phyloP scores from a whole-genome alignment of 1,284 basidiomycete genomes.

The Cryptococcus sp. region DNA sequence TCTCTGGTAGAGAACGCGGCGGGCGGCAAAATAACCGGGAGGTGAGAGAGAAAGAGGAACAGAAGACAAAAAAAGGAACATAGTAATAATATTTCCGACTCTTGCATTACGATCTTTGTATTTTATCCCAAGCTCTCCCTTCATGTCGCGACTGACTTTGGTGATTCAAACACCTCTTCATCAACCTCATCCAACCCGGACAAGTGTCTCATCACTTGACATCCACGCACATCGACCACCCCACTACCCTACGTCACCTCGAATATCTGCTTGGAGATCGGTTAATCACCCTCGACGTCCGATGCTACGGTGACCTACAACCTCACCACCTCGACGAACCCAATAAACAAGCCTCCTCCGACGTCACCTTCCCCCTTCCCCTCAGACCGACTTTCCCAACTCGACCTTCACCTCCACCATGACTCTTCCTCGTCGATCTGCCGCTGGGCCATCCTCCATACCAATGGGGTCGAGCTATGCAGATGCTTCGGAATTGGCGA shows the following conservation, averaged over 20 bases:
- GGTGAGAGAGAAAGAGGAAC: constrained; percentile 1
- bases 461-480: constrained; percentile 21
- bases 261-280: too few species aligned
- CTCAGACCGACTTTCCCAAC: not conserved
- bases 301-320: too few species aligned
- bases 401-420: constrained; percentile 8
- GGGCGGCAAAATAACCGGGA: not conserved
- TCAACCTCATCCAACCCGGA: too few species aligned
- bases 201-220: too few species aligned
- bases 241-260: too few species aligned
- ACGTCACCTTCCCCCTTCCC: not conserved
- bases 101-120: too few species aligned
- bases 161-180: too few species aligned
- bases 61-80: not conserved
- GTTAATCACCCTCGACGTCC: too few species aligned
- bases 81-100: too few species aligned
- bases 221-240: too few species aligned
- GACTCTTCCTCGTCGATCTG: constrained; percentile 20
- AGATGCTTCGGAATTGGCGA: constrained; percentile 54
- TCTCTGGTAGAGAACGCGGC: too few species aligned
- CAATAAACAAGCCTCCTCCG: not conserved
- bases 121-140: not conserved
- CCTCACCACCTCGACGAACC: not conserved
- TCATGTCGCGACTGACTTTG: too few species aligned
- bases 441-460: not conserved